phyloP scores from a whole-genome alignment of 75 land plant species.

The Selaginella moellendorffii region DNA sequence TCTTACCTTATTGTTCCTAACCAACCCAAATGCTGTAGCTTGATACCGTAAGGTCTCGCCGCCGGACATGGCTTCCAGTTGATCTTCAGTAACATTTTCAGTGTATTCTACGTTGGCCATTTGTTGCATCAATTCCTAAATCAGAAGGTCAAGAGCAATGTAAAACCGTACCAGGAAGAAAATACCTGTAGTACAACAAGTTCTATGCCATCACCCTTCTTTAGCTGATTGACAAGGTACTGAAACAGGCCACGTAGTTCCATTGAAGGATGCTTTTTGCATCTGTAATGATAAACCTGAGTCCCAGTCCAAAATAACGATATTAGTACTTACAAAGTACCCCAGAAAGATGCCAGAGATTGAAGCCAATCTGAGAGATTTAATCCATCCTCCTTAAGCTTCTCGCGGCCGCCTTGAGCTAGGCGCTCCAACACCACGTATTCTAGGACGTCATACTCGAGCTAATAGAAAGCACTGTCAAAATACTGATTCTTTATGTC shows the following conservation, averaged over 20 bases:
- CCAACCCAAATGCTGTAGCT: slow-evolving; percentile 85
- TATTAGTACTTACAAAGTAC: slow-evolving; percentile 70
- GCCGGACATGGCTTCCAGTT: slow-evolving; percentile 93
- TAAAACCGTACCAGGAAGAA: too few relatives aligned
- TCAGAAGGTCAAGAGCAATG: neutral
- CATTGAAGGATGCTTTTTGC: slow-evolving; percentile 99
- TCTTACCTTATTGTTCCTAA: slow-evolving; percentile 88
- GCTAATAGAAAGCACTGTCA: slow-evolving; percentile 29
- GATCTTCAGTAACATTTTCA: slow-evolving; percentile 96
- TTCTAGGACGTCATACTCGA: slow-evolving; percentile 93
- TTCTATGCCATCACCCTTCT: slow-evolving; percentile 80
- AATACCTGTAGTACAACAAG: slow-evolving; percentile 90
- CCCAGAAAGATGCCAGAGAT: slow-evolving; percentile 99
- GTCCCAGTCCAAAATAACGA: neutral
- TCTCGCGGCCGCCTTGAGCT: slow-evolving; percentile 95
- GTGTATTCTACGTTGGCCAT: slow-evolving; percentile 98
- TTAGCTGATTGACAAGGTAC: slow-evolving; percentile 92
- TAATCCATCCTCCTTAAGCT: slow-evolving; percentile 92
- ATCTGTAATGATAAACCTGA: slow-evolving; percentile 27
- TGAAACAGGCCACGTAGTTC: slow-evolving; percentile 95
- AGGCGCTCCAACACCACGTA: slow-evolving; percentile 97
- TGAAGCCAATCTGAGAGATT: slow-evolving; percentile 99
- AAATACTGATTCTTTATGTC: too few relatives aligned
- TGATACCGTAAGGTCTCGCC: slow-evolving; percentile 87
- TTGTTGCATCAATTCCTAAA: slow-evolving; percentile 88